A percentile compares a stretch with the other conserved stretches of the same genome.
These are phyloP conservation scores for Phytophthora boehmeriae DNA, from an alignment of 352 stramenopile species.

Conservation along the genomic window DNA sequence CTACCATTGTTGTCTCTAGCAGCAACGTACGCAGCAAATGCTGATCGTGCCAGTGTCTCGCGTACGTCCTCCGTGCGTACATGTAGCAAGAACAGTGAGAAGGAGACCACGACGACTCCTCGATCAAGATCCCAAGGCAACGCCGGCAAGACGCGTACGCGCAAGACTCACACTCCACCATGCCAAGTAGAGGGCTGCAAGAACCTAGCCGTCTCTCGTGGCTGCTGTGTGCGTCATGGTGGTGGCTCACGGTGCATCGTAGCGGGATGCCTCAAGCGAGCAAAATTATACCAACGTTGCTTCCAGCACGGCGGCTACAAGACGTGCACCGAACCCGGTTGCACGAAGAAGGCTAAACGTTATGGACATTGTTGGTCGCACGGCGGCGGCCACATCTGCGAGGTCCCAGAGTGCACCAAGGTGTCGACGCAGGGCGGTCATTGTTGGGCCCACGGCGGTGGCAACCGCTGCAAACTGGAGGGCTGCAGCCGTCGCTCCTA, in stretches of 20 bases:
- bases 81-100: slow-evolving; percentile 13
- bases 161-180: slow-evolving; percentile 53
- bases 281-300: slow-evolving; percentile 66
- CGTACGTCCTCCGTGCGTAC: slow-evolving; percentile 4
- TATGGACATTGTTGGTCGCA: slow-evolving; percentile 80
- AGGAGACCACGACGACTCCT: slow-evolving; percentile 2
- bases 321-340: slow-evolving; percentile 63
- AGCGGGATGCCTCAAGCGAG: slow-evolving; percentile 42
- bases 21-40: slow-evolving; percentile 22
- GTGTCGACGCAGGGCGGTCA: slow-evolving; percentile 62
- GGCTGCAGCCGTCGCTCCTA: slow-evolving; percentile 65
- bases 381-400: slow-evolving; percentile 66
- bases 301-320: slow-evolving; percentile 74
- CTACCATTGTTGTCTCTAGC: slow-evolving; percentile 19
- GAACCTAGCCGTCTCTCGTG: slow-evolving; percentile 56
- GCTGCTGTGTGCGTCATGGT: slow-evolving; percentile 58
- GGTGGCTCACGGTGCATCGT: slow-evolving; percentile 52
- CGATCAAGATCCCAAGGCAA: neutral
- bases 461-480: slow-evolving; percentile 62
- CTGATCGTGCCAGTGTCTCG: slow-evolving; percentile 4
- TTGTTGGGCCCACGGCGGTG: slow-evolving; percentile 71
- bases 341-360: slow-evolving; percentile 67
- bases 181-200: slow-evolving; percentile 66
- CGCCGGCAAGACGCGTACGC: slow-evolving; percentile 21
- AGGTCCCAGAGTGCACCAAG: slow-evolving; percentile 56